Evolutionary conservation across 495 filamentous ascomycete species (phyloP), one percentile per base, ranked within the genome.

Genomic region (Bathelium albidoporum): DNA sequence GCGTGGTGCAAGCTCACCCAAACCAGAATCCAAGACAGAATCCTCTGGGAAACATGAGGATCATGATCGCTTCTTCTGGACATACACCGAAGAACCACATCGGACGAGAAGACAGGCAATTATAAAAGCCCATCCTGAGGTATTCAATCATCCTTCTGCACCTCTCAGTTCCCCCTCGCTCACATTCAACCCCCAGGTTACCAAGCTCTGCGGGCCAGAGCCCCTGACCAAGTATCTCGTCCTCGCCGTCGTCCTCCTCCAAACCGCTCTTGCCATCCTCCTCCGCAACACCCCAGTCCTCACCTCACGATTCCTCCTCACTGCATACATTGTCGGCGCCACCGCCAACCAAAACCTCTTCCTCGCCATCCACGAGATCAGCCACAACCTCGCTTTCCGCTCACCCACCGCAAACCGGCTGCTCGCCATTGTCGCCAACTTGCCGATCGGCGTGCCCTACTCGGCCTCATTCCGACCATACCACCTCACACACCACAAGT

Each of bases 291-390:
- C 88, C 1, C 77, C 91, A 24, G 84, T 97, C 74, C 81, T 93
- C 64, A 93, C 90, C 67, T 89, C 83, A 80, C 80, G 76, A 24
- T 96, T 92, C 81, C 84, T 95, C 77, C 80, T 87, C 45, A 88
- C 89, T 0, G 90, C 89, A 62, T 99, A 99, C 78, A 76, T 96
- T 64, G 83, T 99, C 66, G 95, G 95, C 63, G 95, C 94, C 9
- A 99, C 95, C 0, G 84, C 91, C 43, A 99, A 97, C 81, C 95
- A 97, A 80, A 99, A 99, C 75, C 83, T 97, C 32, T 99, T 99
- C 80, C 85, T 99, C 11, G 91, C 95, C 58, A 99, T 99, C 71
- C 95, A 99, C 76, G 95, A 99, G 76, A 97, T 99, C 73, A 94
- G 90, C 24, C 95, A 99, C 77, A 99, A 97, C 68, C 82, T 99